Evolutionary conservation across 129 eudicot species (phyloP).

Genomic region (Flaveria ramosissima): DNA sequence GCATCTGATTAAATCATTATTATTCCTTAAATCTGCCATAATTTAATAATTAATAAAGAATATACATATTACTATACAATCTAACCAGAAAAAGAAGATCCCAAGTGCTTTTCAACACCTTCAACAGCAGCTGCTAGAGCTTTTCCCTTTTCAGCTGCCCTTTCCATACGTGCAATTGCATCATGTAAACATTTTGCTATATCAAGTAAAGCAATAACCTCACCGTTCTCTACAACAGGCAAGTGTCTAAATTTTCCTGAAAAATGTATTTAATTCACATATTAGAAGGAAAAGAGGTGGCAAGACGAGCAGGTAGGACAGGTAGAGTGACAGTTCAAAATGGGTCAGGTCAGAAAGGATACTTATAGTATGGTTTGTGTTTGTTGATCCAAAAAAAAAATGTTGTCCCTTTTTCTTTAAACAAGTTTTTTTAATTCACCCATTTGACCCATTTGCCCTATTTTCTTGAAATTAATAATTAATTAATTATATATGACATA

Average conservation of each 20-base stretch:
- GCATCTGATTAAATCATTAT: neutral
- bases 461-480: too few relatives aligned
- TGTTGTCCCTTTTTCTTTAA: neutral
- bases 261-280: neutral
- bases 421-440: neutral
- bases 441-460: neutral
- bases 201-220: constrained; percentile 93
- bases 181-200: constrained; percentile 91
- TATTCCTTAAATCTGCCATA: neutral
- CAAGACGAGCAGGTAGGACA: neutral
- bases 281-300: neutral
- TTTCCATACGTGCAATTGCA: constrained; percentile 93
- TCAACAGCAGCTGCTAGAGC: constrained; percentile 98
- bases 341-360: neutral
- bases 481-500: too few relatives aligned
- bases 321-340: neutral
- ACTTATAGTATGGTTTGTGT: neutral
- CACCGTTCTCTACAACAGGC: constrained; percentile 95
- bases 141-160: constrained; percentile 98
- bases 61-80: neutral
- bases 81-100: constrained; percentile 68
- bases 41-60: constrained; percentile 6
- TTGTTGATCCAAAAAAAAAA: neutral
- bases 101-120: constrained; percentile 96
- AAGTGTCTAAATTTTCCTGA: constrained; percentile 93